Evolutionary conservation across 371 early-diverging fungal species (phyloP).

Genomic region (Rhizopus stolonifer): DNA sequence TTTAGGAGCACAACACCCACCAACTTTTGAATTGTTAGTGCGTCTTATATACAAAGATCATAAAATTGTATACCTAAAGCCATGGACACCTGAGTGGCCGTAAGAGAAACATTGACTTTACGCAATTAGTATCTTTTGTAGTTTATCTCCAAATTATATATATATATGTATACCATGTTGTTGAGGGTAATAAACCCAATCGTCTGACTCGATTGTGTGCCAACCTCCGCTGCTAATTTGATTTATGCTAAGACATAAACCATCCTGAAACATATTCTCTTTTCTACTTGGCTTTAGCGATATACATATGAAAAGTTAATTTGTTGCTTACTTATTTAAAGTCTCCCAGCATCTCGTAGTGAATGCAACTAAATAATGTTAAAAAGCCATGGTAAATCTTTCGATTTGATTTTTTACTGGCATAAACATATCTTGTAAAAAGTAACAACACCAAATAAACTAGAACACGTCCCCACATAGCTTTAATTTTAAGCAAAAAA

Average conservation of each 20-base stretch:
- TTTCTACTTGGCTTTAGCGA: conserved; percentile 22
- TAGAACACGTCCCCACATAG: not conserved
- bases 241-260: conserved; percentile 26
- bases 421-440: not conserved
- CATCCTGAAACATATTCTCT: conserved; percentile 41
- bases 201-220: conserved; percentile 32
- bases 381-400: too few relatives aligned
- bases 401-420: too few relatives aligned
- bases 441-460: not conserved
- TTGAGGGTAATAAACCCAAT: conserved; percentile 50
- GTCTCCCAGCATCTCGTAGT: conserved; percentile 30
- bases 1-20: conserved; percentile 49
- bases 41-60: not conserved
- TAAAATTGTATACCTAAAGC: conserved; percentile 24
- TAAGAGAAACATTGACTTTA: conserved; percentile 38
- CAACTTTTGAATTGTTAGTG: conserved; percentile 21
- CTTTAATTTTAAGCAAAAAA: not conserved
- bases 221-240: conserved; percentile 27
- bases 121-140: not conserved
- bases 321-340: conserved; percentile 16
- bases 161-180: conserved; percentile 33
- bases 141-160: not conserved
- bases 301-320: not conserved
- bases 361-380: conserved; percentile 17
- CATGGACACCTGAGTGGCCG: conserved; percentile 21